phyloP scores from a whole-genome alignment of 1,139 yeast species.

The Geotrichum australiense region DNA sequence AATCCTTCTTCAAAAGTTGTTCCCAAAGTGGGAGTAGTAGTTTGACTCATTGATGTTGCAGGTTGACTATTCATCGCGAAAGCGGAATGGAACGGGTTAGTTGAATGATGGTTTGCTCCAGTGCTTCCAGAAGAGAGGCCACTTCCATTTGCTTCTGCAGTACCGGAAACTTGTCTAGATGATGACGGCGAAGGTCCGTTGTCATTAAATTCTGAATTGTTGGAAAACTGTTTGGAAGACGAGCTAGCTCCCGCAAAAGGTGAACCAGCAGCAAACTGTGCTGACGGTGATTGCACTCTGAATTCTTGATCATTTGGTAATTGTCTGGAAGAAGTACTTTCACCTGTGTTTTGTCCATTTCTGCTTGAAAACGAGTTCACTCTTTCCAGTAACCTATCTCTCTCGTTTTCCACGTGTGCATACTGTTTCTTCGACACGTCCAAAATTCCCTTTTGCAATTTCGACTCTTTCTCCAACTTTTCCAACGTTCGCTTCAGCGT shows the following conservation, averaged over 20 bases:
- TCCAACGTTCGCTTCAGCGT: slow-evolving; percentile 53
- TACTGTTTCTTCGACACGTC: slow-evolving; percentile 66
- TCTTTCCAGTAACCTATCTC: slow-evolving; percentile 40
- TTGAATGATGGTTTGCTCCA: slow-evolving; percentile 11
- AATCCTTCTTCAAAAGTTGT: slow-evolving; percentile 27
- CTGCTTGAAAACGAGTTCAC: slow-evolving; percentile 28
- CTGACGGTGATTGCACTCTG: slow-evolving; percentile 32
- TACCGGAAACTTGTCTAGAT: slow-evolving; percentile 9
- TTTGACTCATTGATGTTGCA: neutral
- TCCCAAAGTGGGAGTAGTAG: slow-evolving; percentile 7
- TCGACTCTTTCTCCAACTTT: slow-evolving; percentile 45
- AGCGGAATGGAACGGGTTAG: slow-evolving; percentile 14
- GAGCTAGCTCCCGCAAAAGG: slow-evolving; percentile 21
- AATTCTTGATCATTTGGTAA: slow-evolving; percentile 27
- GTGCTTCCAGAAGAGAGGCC: slow-evolving; percentile 15
- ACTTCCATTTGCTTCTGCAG: slow-evolving; percentile 14
- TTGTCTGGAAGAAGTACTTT: slow-evolving; percentile 25
- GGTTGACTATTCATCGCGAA: slow-evolving; percentile 9
- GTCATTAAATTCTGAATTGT: too few relatives aligned
- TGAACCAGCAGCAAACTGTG: slow-evolving; percentile 15
- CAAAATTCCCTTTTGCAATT: slow-evolving; percentile 54
- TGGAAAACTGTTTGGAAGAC: slow-evolving; percentile 18
- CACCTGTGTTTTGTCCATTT: slow-evolving; percentile 32
- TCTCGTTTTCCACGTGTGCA: slow-evolving; percentile 48
- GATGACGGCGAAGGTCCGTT: neutral